A percentile compares a stretch with the other conserved stretches of the same genome.
Conservation (phyloP, 1,284 basidiomycete species). For the Cryptococcus hybrid region DNA sequence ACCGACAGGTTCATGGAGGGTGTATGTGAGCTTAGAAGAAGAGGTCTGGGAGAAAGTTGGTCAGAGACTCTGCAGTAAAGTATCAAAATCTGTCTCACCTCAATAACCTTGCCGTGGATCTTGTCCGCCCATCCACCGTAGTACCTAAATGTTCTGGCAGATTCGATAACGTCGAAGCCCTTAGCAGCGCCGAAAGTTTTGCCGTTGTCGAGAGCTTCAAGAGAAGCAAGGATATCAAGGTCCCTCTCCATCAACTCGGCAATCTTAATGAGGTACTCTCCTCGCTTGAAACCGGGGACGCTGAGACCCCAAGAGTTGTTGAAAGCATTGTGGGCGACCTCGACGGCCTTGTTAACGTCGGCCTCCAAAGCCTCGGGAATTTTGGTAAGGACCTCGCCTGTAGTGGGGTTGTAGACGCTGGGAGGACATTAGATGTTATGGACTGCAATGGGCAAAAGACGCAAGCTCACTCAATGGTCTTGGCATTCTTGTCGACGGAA, state of each 20-base stretch:
- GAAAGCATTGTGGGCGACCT: slow-evolving; percentile 73
- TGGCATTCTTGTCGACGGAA: slow-evolving; percentile 57
- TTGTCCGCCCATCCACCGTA: slow-evolving; percentile 67
- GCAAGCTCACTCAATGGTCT: slow-evolving; percentile 44
- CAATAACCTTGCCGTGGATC: slow-evolving; percentile 56
- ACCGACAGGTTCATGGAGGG: slow-evolving; percentile 88
- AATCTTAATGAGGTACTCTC: slow-evolving; percentile 63
- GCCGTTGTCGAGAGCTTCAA: slow-evolving; percentile 78
- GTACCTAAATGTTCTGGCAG: slow-evolving; percentile 75
- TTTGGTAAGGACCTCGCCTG: slow-evolving; percentile 65
- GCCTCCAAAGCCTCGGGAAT: slow-evolving; percentile 64
- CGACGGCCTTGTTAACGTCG: slow-evolving; percentile 75
- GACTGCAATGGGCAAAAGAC: neutral
- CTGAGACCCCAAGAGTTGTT: slow-evolving; percentile 68
- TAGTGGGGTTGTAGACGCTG: slow-evolving; percentile 77
- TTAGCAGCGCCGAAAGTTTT: slow-evolving; percentile 67
- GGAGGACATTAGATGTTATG: neutral
- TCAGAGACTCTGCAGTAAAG: slow-evolving; percentile 34
- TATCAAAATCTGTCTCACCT: slow-evolving; percentile 59
- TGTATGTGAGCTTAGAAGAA: slow-evolving; percentile 70
- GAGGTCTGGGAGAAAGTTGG: slow-evolving; percentile 52
- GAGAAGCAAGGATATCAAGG: slow-evolving; percentile 67
- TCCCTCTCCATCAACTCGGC: slow-evolving; percentile 71
- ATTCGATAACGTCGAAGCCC: slow-evolving; percentile 81
- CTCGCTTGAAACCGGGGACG: slow-evolving; percentile 61